Evolutionary conservation across 176 grass and related monocot species (phyloP), one percentile per base, ranked within the genome.

Genomic region (Coix lacrymajobi): DNA sequence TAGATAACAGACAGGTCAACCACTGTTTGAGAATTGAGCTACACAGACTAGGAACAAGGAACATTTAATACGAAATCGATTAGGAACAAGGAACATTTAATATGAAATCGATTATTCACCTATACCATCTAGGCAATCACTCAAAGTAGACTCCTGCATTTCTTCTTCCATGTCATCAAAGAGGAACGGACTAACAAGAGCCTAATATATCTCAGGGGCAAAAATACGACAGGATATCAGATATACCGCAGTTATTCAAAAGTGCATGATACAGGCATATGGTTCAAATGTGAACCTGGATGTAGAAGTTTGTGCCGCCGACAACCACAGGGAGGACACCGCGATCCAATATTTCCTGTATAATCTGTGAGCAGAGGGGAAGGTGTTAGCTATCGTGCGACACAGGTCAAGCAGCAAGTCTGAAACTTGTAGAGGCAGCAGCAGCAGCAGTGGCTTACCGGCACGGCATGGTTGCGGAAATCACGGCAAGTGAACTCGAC

Each of bases 301-400:
- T 96, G 64, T 99, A 99, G 83, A 93, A 96, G 73, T 99, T 99
- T 66, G 96, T 99, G 22, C 91, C 96, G 22, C 96, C 93, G 37
- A 99, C 93, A 79, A 96, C 75, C 87, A 99, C 93, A 54, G 91
- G 96, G 70, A 99, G 85, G 31, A 93, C 91, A 78, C 83, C 81
- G 20, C 81, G 87, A 79, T 87, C 85, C 74, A 94, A 49, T 80
- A 99, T 92, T 38, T 84, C 87, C 12, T 96, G 74, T 71, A 99
- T 92, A 69, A 96, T 93, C 96, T 99, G 78, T 51, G 41, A 17
- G 3, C 60, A 89, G 17, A 73, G 29, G 77, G 41, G 62, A 72
- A 11, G 0, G 69, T 11, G 16, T 22, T 58, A 25, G 58, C 41
- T 64, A 65, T 66, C 28, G 63, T 51, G 15, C 11, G 22, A 25